Percentiles rank a stretch among this genome's conserved stretches.
phyloP scores from a whole-genome alignment of 148 eudicot genomes.

The Rhododendron vialii region DNA sequence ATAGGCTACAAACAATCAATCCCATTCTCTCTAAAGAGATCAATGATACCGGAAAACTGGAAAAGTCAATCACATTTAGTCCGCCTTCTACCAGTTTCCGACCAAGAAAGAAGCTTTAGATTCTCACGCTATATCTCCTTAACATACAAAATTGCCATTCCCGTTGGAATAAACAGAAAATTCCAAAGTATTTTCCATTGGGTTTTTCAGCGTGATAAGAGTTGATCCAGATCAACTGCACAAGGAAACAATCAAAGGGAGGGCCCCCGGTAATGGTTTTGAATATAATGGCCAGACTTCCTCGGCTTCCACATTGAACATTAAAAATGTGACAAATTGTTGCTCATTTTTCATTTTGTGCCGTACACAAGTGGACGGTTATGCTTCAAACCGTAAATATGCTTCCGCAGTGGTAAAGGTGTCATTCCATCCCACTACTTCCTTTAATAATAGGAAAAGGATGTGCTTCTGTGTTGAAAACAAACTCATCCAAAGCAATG shows the following conservation, averaged over 20 bases:
- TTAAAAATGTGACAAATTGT: not conserved
- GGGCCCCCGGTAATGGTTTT: not conserved
- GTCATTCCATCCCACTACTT: slow-evolving; percentile 25
- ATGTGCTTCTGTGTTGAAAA: slow-evolving; percentile 95
- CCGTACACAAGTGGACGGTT: not conserved
- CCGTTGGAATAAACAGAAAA: not conserved
- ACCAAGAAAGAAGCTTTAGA: no score
- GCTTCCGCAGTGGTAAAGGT: not conserved
- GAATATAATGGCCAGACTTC: slow-evolving; percentile 9
- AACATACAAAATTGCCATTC: not conserved
- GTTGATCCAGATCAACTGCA: not conserved
- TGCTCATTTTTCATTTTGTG: not conserved
- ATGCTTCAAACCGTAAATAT: not conserved
- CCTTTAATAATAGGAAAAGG: slow-evolving; percentile 57
- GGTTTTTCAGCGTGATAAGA: not conserved
- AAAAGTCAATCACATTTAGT: not conserved
- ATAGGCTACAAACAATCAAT: not conserved
- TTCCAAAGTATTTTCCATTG: not conserved
- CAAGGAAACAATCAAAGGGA: slow-evolving; percentile 1
- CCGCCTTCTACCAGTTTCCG: not conserved
- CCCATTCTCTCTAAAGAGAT: slow-evolving; percentile 6
- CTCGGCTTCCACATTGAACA: not conserved
- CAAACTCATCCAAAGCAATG: slow-evolving; percentile 70
- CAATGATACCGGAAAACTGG: not conserved
- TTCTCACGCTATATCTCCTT: not conserved